Percentiles rank a stretch among this genome's conserved stretches.
Evolutionary conservation across 345 rosid genomes (phyloP).

Genomic region (Citrus glauca): DNA sequence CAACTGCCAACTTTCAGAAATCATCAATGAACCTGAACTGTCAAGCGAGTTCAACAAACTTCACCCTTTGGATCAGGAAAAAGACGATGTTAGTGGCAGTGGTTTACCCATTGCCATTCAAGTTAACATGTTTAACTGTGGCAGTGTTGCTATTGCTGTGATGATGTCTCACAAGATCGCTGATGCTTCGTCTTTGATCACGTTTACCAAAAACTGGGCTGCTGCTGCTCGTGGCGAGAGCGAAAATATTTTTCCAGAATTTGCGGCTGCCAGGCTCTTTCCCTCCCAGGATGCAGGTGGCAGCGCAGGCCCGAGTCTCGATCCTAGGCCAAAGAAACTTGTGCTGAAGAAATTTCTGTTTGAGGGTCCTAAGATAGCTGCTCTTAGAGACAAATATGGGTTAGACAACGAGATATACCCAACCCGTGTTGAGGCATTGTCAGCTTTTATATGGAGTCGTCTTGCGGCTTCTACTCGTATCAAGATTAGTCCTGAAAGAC

Average conservation of each 20-base stretch:
- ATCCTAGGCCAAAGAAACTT: constrained; percentile 21
- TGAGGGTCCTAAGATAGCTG: constrained; percentile 18
- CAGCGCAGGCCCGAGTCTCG: neutral
- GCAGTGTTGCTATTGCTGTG: neutral
- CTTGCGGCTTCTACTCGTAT: constrained; percentile 22
- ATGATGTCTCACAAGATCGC: neutral
- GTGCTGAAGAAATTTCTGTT: constrained; percentile 39
- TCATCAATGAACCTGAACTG: neutral
- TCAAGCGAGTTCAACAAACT: neutral
- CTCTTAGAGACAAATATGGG: constrained; percentile 26
- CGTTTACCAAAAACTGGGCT: constrained; percentile 3
- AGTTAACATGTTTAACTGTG: neutral
- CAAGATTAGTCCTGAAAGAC: constrained; percentile 3
- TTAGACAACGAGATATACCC: constrained; percentile 2
- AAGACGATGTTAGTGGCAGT: neutral
- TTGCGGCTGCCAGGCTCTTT: constrained; percentile 31
- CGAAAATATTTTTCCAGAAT: constrained; percentile 8
- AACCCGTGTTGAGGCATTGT: constrained; percentile 39
- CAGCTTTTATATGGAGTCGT: constrained; percentile 42
- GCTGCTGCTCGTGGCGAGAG: constrained; percentile 5
- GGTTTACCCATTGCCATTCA: neutral
- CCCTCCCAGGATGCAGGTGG: constrained; percentile 32
- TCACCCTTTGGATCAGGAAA: neutral
- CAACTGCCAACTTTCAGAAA: neutral
- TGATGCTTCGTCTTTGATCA: neutral